Percentiles rank a stretch among this genome's conserved stretches.
Evolutionary conservation across 2,329 filamentous ascomycete species (phyloP).

Genomic region (Thielaviopsis euricoi): DNA sequence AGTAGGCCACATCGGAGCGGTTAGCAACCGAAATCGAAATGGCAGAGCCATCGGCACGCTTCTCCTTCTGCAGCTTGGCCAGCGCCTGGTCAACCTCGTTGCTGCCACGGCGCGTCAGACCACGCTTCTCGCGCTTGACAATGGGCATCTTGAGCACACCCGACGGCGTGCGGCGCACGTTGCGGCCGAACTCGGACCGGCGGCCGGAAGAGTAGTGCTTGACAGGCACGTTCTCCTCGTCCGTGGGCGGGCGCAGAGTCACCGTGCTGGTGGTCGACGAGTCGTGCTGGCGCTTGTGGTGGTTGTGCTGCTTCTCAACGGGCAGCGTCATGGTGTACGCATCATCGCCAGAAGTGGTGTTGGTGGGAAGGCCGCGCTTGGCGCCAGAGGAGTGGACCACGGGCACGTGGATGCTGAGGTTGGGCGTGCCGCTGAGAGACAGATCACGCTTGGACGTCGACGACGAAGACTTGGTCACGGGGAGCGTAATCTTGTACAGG

Average conservation of each 20-base stretch:
- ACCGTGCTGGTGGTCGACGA: conserved; percentile 4
- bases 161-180: conserved; percentile 3
- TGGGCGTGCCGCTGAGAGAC: background rate
- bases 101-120: conserved; percentile 21
- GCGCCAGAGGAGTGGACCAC: background rate
- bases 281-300: conserved; percentile 1
- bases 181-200: conserved; percentile 4
- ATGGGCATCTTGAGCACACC: conserved; percentile 18
- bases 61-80: conserved; percentile 4
- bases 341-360: background rate
- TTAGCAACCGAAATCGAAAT: conserved; percentile 30
- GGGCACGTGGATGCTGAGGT: conserved; percentile 5
- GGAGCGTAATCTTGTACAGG: conserved; percentile 9
- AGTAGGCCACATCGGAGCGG: conserved; percentile 37
- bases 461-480: background rate
- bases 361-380: conserved; percentile 3
- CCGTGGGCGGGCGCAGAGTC: conserved; percentile 9
- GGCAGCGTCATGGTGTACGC: conserved; percentile 10
- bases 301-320: background rate
- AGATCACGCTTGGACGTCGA: conserved; percentile 5
- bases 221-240: conserved; percentile 4
- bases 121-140: conserved; percentile 17
- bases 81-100: conserved; percentile 5
- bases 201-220: conserved; percentile 1
- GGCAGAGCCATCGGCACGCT: conserved; percentile 14